A percentile compares a stretch with the other conserved stretches of the same genome.
phyloP scores from a whole-genome alignment of 352 stramenopile genomes.

The Thraustotheca clavata region DNA sequence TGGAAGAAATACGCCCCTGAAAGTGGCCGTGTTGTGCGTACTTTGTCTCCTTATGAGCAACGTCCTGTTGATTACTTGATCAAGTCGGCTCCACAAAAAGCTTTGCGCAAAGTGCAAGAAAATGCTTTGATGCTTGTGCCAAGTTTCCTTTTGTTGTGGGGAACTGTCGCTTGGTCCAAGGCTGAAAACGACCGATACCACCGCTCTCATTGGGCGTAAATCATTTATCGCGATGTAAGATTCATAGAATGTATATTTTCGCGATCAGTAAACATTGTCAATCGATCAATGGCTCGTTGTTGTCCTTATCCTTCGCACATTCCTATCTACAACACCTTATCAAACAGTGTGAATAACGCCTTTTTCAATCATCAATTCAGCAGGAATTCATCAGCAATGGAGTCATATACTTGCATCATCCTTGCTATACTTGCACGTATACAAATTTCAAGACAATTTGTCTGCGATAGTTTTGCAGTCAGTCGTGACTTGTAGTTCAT shows the following conservation, averaged over 20 bases:
- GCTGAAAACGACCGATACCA: conserved; percentile 70
- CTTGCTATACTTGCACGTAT: too few species aligned
- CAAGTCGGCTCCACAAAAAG: conserved; percentile 63
- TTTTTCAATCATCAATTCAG: too few species aligned
- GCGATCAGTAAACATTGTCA: too few species aligned
- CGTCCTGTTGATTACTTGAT: conserved; percentile 61
- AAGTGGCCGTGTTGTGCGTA: conserved; percentile 51
- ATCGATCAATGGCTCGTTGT: too few species aligned
- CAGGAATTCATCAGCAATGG: too few species aligned
- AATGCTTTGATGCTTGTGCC: conserved; percentile 67
- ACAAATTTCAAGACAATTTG: too few species aligned
- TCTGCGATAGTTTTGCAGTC: too few species aligned
- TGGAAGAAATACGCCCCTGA: conserved; percentile 63
- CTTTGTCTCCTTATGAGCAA: conserved; percentile 62
- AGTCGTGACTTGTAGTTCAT: too few species aligned
- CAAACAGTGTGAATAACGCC: too few species aligned
- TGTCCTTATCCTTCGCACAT: too few species aligned
- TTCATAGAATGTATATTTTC: conserved; percentile 21
- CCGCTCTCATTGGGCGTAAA: conserved; percentile 71
- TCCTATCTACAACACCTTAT: too few species aligned
- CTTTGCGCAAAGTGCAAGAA: conserved; percentile 70
- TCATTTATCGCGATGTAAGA: not conserved
- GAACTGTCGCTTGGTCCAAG: conserved; percentile 63
- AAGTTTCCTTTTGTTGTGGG: conserved; percentile 45
- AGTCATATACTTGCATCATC: too few species aligned